Percentiles rank a stretch among this genome's conserved stretches.
phyloP scores from a whole-genome alignment of 1,139 yeast species.

The Geotrichum siamense region DNA sequence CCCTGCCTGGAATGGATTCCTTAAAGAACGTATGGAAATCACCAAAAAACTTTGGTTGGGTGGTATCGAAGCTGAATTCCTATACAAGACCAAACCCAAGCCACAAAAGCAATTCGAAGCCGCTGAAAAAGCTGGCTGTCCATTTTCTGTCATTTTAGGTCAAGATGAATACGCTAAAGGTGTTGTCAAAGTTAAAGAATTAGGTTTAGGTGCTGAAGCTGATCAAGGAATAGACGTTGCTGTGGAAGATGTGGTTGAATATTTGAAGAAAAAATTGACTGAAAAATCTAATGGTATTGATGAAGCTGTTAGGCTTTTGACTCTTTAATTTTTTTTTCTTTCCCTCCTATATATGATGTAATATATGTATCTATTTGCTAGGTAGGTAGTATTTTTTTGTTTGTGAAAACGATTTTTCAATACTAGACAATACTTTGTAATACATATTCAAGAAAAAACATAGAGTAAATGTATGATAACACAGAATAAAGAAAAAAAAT shows the following conservation, averaged over 20 bases:
- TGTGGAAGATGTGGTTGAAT: conserved; percentile 49
- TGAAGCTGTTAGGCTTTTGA: conserved; percentile 23
- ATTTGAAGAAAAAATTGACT: conserved; percentile 49
- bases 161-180: conserved; percentile 87
- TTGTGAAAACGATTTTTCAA: too few relatives aligned
- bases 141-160: conserved; percentile 86
- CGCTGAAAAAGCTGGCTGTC: conserved; percentile 90
- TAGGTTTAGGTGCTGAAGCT: conserved; percentile 83
- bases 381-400: too few relatives aligned
- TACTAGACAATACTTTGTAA: too few relatives aligned
- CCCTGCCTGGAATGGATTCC: conserved; percentile 86
- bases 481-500: background rate
- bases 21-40: conserved; percentile 82
- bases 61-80: conserved; percentile 83
- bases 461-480: too few relatives aligned
- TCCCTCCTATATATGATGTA: too few relatives aligned
- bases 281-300: conserved; percentile 23
- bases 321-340: conserved; percentile 18
- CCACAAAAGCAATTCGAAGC: conserved; percentile 95
- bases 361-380: too few relatives aligned
- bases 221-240: conserved; percentile 79
- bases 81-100: conserved; percentile 88
- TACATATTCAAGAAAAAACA: too few relatives aligned
- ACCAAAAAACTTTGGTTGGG: conserved; percentile 78
- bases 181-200: conserved; percentile 70